Conservation (phyloP, 2,329 filamentous ascomycete species). For the Mycocentrospora acerina region DNA sequence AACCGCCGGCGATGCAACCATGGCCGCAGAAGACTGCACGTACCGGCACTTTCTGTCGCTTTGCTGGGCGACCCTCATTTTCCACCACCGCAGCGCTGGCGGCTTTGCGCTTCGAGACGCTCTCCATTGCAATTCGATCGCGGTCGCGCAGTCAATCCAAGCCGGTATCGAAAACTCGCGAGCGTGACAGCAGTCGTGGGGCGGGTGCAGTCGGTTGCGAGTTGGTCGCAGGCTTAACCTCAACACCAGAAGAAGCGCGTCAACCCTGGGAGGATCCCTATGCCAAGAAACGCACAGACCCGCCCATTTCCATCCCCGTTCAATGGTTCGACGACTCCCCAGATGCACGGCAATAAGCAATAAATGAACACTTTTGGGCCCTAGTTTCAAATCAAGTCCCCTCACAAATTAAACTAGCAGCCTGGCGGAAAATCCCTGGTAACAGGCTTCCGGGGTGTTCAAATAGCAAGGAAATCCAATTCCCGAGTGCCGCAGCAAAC, state of each 20-base stretch:
- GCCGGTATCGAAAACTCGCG: conserved; percentile 9
- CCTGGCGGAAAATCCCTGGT: conserved; percentile 20
- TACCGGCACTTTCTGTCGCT: conserved; percentile 62
- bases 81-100: conserved; percentile 52
- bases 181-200: conserved; percentile 19
- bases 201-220: conserved; percentile 39
- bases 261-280: conserved; percentile 13
- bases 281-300: conserved; percentile 9
- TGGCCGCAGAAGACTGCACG: conserved; percentile 41
- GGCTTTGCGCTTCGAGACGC: conserved; percentile 59
- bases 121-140: conserved; percentile 41
- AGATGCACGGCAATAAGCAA: no score
- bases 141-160: conserved; percentile 35
- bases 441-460: conserved; percentile 32
- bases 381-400: not conserved
- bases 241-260: conserved; percentile 22
- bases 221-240: conserved; percentile 9
- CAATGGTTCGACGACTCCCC: not conserved
- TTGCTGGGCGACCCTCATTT: conserved; percentile 55
- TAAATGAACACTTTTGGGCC: not conserved
- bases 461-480: conserved; percentile 20
- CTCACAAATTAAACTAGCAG: conserved; percentile 10
- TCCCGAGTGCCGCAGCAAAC: conserved; percentile 26
- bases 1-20: conserved; percentile 7
- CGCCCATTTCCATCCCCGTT: not conserved